Base-by-base conservation (phyloP, 1,284 basidiomycete genomes). In the Volvariella surrecta region DNA sequence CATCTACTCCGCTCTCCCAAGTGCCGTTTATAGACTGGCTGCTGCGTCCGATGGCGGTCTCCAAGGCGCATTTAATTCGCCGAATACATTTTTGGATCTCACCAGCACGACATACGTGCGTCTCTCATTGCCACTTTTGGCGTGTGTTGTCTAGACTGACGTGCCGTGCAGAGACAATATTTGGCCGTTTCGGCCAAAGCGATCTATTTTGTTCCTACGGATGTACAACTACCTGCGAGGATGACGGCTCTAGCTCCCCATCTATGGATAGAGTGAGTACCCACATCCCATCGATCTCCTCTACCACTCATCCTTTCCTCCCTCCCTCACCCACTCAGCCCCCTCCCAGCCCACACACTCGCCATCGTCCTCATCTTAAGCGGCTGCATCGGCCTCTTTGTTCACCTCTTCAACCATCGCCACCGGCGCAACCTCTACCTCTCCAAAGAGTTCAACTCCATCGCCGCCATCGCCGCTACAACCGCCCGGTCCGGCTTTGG, bases 401-500 rank as follows among this genome's bases (percentile, higher is more conserved):
- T 77, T 11, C 76, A 79, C 42, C 50, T 72, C 45, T 41, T 68
- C 15, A 72, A 77, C 55, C 60, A 61, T 30, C 63, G 60, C 21
- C 34, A 35, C 4, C 58, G 69, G 45, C 68, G 79, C 35, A 58
- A 61, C 18, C 56, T 83, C n/a, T 70, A 70, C 52, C 60, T 84
- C 10, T 65, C 76, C 2, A 61, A 70, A 17, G 62, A 67, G 4
- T 82, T 80, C 0, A 79, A 81, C 13, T 72, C 68, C 28, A 76
- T 83, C 37, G 80, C 70, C 3, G 60, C 71, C 4, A 63, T 71
- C 24, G 61, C 74, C 6, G 68, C 79, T 2, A 63, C 79, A 45
- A 79, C 81, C 0, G 62, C 74, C 1, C 73, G 68, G 20, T 79
- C 76, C 24, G 79, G 79, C 18, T 80, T 79, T 46, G 80, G 79